These are phyloP conservation scores for Colletotrichum sp. DNA, from an alignment of 2,329 filamentous ascomycete genomes.

Conservation along the genomic window DNA sequence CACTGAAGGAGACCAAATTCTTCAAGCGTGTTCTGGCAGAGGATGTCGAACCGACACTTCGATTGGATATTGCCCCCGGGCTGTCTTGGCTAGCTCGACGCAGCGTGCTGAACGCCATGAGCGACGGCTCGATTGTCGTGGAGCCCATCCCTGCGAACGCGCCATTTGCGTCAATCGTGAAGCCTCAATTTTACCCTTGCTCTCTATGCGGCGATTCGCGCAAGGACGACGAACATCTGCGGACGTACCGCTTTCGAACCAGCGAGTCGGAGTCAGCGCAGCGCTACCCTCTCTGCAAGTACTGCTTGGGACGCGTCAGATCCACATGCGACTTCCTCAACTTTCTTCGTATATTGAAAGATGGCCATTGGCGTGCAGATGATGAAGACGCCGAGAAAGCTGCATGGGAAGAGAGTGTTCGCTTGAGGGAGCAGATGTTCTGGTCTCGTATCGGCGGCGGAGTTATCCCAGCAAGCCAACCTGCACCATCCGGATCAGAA, in stretches of 20 bases:
- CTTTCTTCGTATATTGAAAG: conserved; percentile 88
- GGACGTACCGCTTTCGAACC: conserved; percentile 87
- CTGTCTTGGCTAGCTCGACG: conserved; percentile 93
- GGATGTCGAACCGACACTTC: conserved; percentile 92
- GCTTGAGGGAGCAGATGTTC: conserved; percentile 93
- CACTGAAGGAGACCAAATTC: conserved; percentile 89
- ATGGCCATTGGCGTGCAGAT: conserved; percentile 88
- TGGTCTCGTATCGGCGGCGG: conserved; percentile 94
- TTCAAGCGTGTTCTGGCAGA: conserved; percentile 89
- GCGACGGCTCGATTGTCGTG: conserved; percentile 84
- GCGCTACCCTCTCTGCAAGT: conserved; percentile 87
- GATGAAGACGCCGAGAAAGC: conserved; percentile 83
- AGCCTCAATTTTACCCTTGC: conserved; percentile 71
- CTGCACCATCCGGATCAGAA: conserved; percentile 19
- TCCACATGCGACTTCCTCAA: conserved; percentile 92
- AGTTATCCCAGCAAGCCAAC: conserved; percentile 70
- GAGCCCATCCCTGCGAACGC: conserved; percentile 77
- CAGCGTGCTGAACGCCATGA: conserved; percentile 81
- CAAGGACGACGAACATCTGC: conserved; percentile 71
- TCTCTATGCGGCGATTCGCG: conserved; percentile 87
- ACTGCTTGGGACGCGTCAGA: conserved; percentile 83
- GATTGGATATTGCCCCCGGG: conserved; percentile 87
- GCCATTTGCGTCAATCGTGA: conserved; percentile 52
- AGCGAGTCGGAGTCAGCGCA: conserved; percentile 87
- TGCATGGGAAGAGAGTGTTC: conserved; percentile 94